A percentile compares a stretch with the other conserved stretches of the same genome.
Conservation (phyloP, 164 flowering plant species). For the Cinnamomum micranthum region DNA sequence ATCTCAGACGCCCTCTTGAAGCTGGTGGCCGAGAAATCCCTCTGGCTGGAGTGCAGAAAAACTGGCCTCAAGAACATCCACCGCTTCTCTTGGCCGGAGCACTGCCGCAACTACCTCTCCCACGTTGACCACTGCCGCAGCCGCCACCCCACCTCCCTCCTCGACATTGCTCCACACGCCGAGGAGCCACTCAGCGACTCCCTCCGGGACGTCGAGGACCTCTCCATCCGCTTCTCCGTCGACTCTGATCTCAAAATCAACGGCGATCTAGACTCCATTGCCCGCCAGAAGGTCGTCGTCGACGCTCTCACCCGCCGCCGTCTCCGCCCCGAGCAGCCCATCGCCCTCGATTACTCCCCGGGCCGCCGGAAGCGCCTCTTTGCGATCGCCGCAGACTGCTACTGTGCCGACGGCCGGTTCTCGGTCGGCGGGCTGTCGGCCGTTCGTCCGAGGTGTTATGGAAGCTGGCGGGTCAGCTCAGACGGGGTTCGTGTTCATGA, state of each 20-base stretch:
- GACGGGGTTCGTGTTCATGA: constrained; percentile 52
- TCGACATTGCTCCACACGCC: constrained; percentile 33
- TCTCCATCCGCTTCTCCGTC: constrained; percentile 63
- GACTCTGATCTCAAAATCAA: constrained; percentile 56
- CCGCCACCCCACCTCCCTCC: constrained; percentile 59
- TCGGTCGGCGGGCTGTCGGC: constrained; percentile 23
- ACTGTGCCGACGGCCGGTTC: constrained; percentile 27
- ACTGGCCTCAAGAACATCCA: constrained; percentile 70
- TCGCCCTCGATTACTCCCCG: constrained; percentile 32
- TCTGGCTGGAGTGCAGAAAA: constrained; percentile 66
- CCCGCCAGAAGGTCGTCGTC: constrained; percentile 50
- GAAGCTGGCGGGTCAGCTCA: constrained; percentile 19
- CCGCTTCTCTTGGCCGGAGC: constrained; percentile 82
- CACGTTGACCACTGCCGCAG: constrained; percentile 60
- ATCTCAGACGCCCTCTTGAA: constrained; percentile 73
- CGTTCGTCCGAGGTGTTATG: constrained; percentile 39
- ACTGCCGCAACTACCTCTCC: constrained; percentile 70
- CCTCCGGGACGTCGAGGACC: constrained; percentile 68
- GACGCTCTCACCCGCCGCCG: constrained; percentile 40
- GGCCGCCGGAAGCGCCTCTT: constrained; percentile 62
- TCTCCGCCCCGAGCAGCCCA: constrained; percentile 8
- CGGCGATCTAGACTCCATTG: constrained; percentile 46
- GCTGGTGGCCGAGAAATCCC: constrained; percentile 65
- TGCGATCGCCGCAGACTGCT: constrained; percentile 62
- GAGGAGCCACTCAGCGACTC: constrained; percentile 88